A percentile compares a stretch with the other conserved stretches of the same genome.
These are phyloP conservation scores for Vachellia pachyceras DNA, from an alignment of 306 rosid species.

Conservation along the genomic window DNA sequence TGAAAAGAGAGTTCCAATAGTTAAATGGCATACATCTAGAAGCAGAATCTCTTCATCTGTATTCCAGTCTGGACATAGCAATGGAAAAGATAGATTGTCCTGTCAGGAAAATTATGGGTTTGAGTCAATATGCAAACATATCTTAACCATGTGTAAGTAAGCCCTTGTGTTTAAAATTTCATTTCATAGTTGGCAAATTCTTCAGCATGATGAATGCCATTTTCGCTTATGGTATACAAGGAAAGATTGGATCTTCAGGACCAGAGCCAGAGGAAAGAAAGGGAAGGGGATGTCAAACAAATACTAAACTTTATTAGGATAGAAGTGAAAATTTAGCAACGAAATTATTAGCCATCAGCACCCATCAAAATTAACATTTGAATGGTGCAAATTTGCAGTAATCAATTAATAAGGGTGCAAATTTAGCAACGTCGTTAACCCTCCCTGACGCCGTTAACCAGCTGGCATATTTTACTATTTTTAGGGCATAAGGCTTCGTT, in stretches of 20 bases:
- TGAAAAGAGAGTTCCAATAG: conserved; percentile 4
- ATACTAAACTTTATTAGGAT: background rate
- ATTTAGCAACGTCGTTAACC: too few species aligned
- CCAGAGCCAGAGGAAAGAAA: background rate
- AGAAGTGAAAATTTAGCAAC: too few species aligned
- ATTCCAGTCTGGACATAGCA: conserved; percentile 87
- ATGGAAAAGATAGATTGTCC: conserved; percentile 93
- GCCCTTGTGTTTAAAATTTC: conserved; percentile 21
- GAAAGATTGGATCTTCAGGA: background rate
- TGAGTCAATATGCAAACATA: conserved; percentile 13
- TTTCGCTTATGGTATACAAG: background rate
- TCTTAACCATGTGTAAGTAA: conserved; percentile 3
- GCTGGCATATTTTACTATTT: too few species aligned
- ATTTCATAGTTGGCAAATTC: background rate
- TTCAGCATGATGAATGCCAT: background rate
- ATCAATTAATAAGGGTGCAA: too few species aligned
- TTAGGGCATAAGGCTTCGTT: too few species aligned
- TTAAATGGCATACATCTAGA: conserved; percentile 64
- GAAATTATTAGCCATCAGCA: too few species aligned
- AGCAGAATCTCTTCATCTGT: conserved; percentile 87
- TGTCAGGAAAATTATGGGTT: conserved; percentile 41
- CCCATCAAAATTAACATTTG: too few species aligned
- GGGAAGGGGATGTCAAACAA: background rate
- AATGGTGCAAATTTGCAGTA: too few species aligned
- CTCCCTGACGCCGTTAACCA: too few species aligned